Base-by-base conservation (phyloP, 1,284 basidiomycete species). In the Rhodotorula sp. region DNA sequence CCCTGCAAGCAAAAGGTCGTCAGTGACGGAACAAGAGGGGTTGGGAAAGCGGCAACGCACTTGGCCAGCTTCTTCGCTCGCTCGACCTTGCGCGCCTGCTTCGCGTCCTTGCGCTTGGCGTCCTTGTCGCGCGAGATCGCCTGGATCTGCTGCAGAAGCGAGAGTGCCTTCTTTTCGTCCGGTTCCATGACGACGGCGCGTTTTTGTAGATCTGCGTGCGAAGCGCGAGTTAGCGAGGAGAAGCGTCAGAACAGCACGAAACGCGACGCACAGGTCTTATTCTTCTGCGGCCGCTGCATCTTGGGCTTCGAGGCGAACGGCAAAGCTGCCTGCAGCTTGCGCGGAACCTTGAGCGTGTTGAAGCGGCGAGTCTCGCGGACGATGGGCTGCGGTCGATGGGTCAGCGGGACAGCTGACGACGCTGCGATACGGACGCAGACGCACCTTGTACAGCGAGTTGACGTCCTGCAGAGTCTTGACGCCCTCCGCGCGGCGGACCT, bases 231-330 rank as follows among this genome's bases (percentile, higher is more conserved):
- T 10, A n/a, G 18, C 24, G 4, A 6, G 11, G 28, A 10, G 16
- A 50, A 34, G n/a, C 40, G 37, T 18, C 28, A 7, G n/a, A 46
- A 3, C 31, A 16, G 40, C 40, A 44, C 7, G 40, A 44, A 44
- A 16, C 16, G 10, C 11, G 24, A 44, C 57, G 44, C 2, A 73
- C 71, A 82, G 28, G 94, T 95, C 78, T 86, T 84, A 65, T 84
- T 83, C 52, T 82, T 81, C 81, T 92, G 91, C 18, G 89, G 84
- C 75, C 86, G 86, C 84, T 91, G 89, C 52, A 88, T 79, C 80
- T 92, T 92, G 26, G 94, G 91, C 81, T 99, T 99, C 56, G 90
- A 91, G 6, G 92, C 91, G 79, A 89, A 99, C 0, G 96, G 96
- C 26, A 99, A 83, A 1, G 88, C 83, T 0, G 92, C 88, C 81